Evolutionary conservation across 2,329 filamentous ascomycete genomes (phyloP).

Genomic region (Stromatinia cepivora): DNA sequence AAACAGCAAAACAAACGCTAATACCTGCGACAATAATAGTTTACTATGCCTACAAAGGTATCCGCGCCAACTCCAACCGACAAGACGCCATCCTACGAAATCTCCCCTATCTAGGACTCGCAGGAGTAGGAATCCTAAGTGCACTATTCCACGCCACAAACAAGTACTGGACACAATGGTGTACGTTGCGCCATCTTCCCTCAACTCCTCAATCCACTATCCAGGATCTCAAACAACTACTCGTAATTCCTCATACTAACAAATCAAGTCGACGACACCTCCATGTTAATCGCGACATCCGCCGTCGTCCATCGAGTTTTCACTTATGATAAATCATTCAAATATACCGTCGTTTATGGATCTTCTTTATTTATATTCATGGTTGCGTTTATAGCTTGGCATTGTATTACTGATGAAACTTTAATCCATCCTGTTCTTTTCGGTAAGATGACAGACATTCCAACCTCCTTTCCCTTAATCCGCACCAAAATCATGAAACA

Average conservation of each 20-base stretch:
- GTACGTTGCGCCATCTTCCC: slow-evolving; percentile 34
- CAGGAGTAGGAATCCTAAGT: slow-evolving; percentile 46
- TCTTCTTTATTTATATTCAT: slow-evolving; percentile 46
- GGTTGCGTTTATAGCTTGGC: slow-evolving; percentile 45
- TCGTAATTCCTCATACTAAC: slow-evolving; percentile 40
- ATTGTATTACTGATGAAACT: slow-evolving; percentile 32
- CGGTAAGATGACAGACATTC: slow-evolving; percentile 15
- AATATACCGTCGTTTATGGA: slow-evolving; percentile 50
- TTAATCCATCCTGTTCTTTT: slow-evolving; percentile 30
- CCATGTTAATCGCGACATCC: slow-evolving; percentile 57
- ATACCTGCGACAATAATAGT: slow-evolving; percentile 24
- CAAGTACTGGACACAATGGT: slow-evolving; percentile 50
- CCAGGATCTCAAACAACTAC: background rate
- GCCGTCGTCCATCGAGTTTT: slow-evolving; percentile 53
- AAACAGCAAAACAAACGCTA: background rate
- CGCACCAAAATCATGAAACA: background rate
- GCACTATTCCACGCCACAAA: slow-evolving; percentile 47
- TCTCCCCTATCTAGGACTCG: slow-evolving; percentile 46
- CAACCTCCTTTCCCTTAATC: background rate
- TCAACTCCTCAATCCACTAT: background rate
- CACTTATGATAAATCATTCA: slow-evolving; percentile 46
- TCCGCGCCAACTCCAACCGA: slow-evolving; percentile 35
- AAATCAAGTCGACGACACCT: slow-evolving; percentile 53
- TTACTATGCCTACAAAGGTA: slow-evolving; percentile 39
- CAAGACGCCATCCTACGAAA: slow-evolving; percentile 39